These are phyloP conservation scores for Trypanosomatidae sp. DNA, from an alignment of 208 protist genomes.

Conservation along the genomic window DNA sequence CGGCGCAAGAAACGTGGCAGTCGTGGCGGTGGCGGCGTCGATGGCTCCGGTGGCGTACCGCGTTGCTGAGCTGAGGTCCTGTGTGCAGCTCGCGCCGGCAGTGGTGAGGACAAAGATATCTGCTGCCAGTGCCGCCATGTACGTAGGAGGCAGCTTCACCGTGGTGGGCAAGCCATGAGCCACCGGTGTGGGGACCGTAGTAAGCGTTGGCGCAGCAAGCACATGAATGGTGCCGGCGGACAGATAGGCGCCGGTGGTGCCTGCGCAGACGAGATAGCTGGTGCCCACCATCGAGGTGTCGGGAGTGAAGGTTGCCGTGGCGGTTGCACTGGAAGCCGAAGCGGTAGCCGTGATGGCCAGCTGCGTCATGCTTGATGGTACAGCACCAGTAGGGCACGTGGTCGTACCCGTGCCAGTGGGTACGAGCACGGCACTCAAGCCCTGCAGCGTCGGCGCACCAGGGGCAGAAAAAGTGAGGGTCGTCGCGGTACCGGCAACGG, in stretches of 20 bases:
- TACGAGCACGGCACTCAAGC: conserved; percentile 25
- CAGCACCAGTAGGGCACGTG: conserved; percentile 10
- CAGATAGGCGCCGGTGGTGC: conserved; percentile 16
- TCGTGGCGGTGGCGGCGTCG: conserved; percentile 5
- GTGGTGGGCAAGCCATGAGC: conserved; percentile 28
- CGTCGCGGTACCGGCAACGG: conserved; percentile 29
- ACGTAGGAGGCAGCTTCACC: conserved; percentile 31
- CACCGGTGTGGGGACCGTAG: conserved; percentile 13
- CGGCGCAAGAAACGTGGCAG: conserved; percentile 31
- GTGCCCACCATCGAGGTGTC: conserved; percentile 7
- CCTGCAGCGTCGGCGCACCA: conserved; percentile 31
- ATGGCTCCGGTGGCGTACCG: conserved; percentile 36
- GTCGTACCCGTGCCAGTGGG: neutral
- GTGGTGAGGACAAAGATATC: conserved; percentile 29
- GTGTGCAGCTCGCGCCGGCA: conserved; percentile 29
- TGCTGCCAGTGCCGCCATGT: conserved; percentile 23
- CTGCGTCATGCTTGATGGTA: neutral
- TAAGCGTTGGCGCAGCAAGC: conserved; percentile 25
- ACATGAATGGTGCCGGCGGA: conserved; percentile 34
- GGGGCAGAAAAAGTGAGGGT: conserved; percentile 46
- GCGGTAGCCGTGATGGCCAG: too few species aligned
- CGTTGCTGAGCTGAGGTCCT: conserved; percentile 4
- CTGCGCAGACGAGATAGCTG: conserved; percentile 39
- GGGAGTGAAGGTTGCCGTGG: conserved; percentile 31
- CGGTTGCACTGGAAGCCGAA: too few species aligned